phyloP scores from a whole-genome alignment of 2,329 filamentous ascomycete genomes.

The Anthostomella pinea region DNA sequence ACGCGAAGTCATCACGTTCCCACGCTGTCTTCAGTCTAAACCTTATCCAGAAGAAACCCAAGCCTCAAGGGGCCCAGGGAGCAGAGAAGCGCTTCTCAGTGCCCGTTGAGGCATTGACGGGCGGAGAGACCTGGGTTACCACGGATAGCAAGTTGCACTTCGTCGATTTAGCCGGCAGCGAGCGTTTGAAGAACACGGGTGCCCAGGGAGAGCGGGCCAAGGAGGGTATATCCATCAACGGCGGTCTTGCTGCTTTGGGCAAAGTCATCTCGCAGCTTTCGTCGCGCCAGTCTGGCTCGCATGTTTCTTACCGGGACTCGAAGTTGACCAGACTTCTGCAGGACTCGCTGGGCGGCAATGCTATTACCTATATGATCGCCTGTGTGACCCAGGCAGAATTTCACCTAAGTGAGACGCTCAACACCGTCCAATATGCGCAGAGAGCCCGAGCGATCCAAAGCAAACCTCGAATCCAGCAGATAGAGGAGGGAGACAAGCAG shows the following conservation, averaged over 20 bases:
- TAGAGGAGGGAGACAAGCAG: slow-evolving; percentile 91
- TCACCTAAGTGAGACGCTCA: slow-evolving; percentile 93
- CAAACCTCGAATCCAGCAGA: slow-evolving; percentile 92
- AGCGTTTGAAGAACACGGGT: slow-evolving; percentile 94
- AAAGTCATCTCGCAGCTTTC: slow-evolving; percentile 99
- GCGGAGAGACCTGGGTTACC: slow-evolving; percentile 66
- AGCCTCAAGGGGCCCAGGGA: slow-evolving; percentile 48
- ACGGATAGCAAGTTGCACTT: slow-evolving; percentile 99
- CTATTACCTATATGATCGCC: slow-evolving; percentile 99
- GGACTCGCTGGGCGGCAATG: slow-evolving; percentile 93
- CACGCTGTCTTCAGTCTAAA: slow-evolving; percentile 97
- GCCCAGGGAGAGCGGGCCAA: slow-evolving; percentile 91
- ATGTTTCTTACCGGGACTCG: slow-evolving; percentile 98
- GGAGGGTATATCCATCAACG: slow-evolving; percentile 98
- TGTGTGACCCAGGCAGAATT: slow-evolving; percentile 97
- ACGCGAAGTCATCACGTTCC: slow-evolving; percentile 94
- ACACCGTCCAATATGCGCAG: slow-evolving; percentile 96
- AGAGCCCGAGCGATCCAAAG: slow-evolving; percentile 94
- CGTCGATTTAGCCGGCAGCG: slow-evolving; percentile 94
- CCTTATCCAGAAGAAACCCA: slow-evolving; percentile 77
- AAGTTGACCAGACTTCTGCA: slow-evolving; percentile 91
- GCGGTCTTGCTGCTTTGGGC: slow-evolving; percentile 86
- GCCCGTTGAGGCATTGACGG: slow-evolving; percentile 75
- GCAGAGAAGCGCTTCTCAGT: slow-evolving; percentile 85
- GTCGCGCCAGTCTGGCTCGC: slow-evolving; percentile 78